phyloP scores from a whole-genome alignment of 2,329 filamentous ascomycete species.

The Sclerotinia sclerotiorum region DNA sequence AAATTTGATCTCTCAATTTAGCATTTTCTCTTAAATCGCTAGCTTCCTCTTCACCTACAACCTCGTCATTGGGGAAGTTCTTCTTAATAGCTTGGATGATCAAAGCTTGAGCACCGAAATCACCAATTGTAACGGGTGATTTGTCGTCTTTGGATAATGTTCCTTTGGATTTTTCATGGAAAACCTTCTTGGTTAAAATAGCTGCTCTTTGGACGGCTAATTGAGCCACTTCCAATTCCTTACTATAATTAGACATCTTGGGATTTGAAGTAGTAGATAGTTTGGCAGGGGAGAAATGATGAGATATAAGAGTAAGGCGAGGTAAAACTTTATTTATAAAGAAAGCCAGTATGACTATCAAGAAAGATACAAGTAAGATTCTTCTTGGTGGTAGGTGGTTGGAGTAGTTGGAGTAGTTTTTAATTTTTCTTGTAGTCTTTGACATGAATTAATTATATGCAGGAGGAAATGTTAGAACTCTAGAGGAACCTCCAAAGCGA shows the following conservation, averaged over 20 bases:
- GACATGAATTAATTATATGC: conserved; percentile 3
- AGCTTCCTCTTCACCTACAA: conserved; percentile 95
- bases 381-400: conserved; percentile 20
- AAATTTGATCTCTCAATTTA: conserved; percentile 72
- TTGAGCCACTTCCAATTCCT: conserved; percentile 80
- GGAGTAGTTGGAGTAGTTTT: background rate
- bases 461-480: background rate
- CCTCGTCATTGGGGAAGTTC: conserved; percentile 86
- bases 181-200: conserved; percentile 73
- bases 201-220: conserved; percentile 84
- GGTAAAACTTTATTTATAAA: conserved; percentile 34
- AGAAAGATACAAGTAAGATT: conserved; percentile 34
- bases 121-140: conserved; percentile 94
- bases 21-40: conserved; percentile 71
- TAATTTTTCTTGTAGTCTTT: background rate
- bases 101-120: conserved; percentile 95
- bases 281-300: conserved; percentile 33
- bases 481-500: too few relatives aligned
- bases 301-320: conserved; percentile 37
- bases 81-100: conserved; percentile 88
- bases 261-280: conserved; percentile 30
- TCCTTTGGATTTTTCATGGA: conserved; percentile 88
- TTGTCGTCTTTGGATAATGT: conserved; percentile 93
- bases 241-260: conserved; percentile 57
- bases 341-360: conserved; percentile 38